Evolutionary conservation across 805 yeast species (phyloP), one percentile per base, ranked within the genome.

Genomic region (Candida coleopterorum): DNA sequence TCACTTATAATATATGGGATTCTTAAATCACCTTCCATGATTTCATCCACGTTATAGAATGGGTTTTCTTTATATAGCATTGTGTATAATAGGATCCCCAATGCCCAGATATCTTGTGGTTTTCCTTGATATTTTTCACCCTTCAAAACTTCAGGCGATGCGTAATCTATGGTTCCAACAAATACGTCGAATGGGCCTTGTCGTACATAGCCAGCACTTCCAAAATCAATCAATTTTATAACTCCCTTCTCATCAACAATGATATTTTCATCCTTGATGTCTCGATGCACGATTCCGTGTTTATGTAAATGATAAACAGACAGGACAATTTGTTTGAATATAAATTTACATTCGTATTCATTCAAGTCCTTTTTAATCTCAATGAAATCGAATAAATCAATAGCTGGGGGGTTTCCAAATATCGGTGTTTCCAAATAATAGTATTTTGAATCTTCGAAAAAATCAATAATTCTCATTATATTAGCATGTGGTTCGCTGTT

Each of bases 131-230:
- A 93, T 16, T 89, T 82, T 42, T 79, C 80, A 2, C 97, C 98
- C 35, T 80, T 73, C 24, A 93, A 67, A 0, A 93, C 96, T 58
- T 93, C 98, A 0, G 98, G 98, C 0, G 97, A 95, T 1, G 97
- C 97, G 58, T 90, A 93, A 58, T 93, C 97, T 29, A 93, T 80
- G 0, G 98, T 93, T 2, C 98, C 98, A 2, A 93, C 97, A 61
- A 93, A 90, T 4, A 93, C 96, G 48, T 90, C 96, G 61, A 90
- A 93, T 4, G 97, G 97, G 0, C 97, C 97, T 62, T 82, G 87
- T 46, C 74, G 77, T 15, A 80, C 77, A 56, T 87, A 87, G 0
- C 97, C 96, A 1, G 97, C 95, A 32, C 95, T 82, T 1, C 98
- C 98, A 58, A 88, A 90, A 61, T 90, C 98, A 53, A 90, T 90